Percentiles rank a stretch among this genome's conserved stretches.
phyloP scores from a whole-genome alignment of 805 yeast genomes.

The Saccharomycopsis javanensis region DNA sequence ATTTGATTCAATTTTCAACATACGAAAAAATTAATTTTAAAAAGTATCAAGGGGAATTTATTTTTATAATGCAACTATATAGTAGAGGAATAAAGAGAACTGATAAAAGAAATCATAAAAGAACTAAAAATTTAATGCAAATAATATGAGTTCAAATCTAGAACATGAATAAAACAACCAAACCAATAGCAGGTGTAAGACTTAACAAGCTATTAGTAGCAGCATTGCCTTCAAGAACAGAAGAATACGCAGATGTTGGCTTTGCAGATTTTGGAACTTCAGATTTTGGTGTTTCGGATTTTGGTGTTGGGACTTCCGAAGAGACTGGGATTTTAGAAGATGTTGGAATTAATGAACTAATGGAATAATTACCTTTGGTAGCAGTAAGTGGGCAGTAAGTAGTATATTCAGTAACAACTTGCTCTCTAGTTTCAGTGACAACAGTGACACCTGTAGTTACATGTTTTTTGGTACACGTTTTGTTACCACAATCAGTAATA shows the following conservation, averaged over 20 bases:
- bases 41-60: no score
- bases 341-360: conserved; percentile 8
- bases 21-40: no score
- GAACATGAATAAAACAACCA: conserved; percentile 14
- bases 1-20: background rate
- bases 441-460: conserved; percentile 25
- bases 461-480: conserved; percentile 13
- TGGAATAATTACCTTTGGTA: conserved; percentile 7
- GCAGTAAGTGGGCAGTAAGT: conserved; percentile 24
- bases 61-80: background rate
- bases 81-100: background rate
- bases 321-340: background rate
- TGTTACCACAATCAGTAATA: conserved; percentile 22
- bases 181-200: conserved; percentile 10
- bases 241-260: conserved; percentile 1
- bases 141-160: background rate
- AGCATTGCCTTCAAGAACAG: conserved; percentile 15
- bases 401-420: conserved; percentile 23
- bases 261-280: conserved; percentile 7
- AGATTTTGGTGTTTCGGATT: background rate
- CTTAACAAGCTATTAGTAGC: conserved; percentile 6
- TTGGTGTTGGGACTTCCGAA: background rate
- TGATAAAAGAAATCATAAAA: background rate
- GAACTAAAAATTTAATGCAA: background rate
- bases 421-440: conserved; percentile 22